Percentiles rank a stretch among this genome's conserved stretches.
These are phyloP conservation scores for Planoprotostelium fungivorum DNA, from an alignment of 78 protist genomes.

Conservation along the genomic window DNA sequence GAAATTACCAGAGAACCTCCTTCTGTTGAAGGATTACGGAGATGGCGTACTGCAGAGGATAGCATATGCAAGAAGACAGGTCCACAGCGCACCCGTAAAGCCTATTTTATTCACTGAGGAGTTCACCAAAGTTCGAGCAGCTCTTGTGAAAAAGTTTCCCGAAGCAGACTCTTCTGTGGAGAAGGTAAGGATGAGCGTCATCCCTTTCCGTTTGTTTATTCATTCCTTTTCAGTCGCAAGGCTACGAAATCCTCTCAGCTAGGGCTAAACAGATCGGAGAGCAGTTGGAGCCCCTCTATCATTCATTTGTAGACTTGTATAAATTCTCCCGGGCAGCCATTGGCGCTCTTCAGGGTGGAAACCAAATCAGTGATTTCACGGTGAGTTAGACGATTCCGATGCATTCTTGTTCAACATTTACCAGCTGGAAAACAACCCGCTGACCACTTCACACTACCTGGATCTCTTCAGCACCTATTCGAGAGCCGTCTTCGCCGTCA, in stretches of 20 bases:
- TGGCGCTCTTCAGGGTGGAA: constrained; percentile 19
- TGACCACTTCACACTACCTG: constrained; percentile 26
- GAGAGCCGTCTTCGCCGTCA: constrained; percentile 11
- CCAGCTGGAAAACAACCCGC: constrained; percentile 16
- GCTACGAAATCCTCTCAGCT: constrained; percentile 26
- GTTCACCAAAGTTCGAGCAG: constrained; percentile 25
- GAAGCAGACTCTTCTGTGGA: constrained; percentile 23
- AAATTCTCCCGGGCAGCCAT: constrained; percentile 40
- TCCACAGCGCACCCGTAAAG: constrained; percentile 15
- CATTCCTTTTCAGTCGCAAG: not conserved
- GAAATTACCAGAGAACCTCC: constrained; percentile 40
- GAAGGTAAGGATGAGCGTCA: not conserved
- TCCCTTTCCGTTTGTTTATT: too few species aligned
- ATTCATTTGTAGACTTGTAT: constrained; percentile 31
- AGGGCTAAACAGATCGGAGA: constrained; percentile 39
- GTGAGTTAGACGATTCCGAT: constrained; percentile 19
- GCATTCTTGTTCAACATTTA: constrained; percentile 10
- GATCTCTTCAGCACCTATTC: constrained; percentile 14
- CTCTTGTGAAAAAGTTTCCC: constrained; percentile 43
- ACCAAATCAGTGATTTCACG: constrained; percentile 7
- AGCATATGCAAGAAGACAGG: constrained; percentile 9
- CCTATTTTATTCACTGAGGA: constrained; percentile 44
- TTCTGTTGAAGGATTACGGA: constrained; percentile 32
- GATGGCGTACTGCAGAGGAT: constrained; percentile 30
- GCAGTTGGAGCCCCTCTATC: constrained; percentile 47